Evolutionary conservation across 2,329 filamentous ascomycete genomes (phyloP), one percentile per base, ranked within the genome.

Genomic region (Nemania abortiva): DNA sequence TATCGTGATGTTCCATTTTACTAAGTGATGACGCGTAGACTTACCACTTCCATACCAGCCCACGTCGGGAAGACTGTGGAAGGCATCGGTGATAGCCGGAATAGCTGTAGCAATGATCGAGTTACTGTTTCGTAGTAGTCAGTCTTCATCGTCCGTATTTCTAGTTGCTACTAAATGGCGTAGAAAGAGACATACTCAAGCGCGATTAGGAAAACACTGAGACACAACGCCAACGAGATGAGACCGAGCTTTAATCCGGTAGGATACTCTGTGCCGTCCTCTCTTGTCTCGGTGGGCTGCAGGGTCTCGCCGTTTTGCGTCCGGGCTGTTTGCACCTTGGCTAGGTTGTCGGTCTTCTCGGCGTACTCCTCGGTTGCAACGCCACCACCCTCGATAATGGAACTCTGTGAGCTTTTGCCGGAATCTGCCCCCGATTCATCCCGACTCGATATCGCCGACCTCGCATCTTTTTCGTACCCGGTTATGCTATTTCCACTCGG

Each of bases 41-140:
- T 72, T 70, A 70, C 77, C 73, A 67, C 80, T 81, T 18, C 82
- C 83, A 63, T 86, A 85, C 84, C 84, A 86, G 50, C 82, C 84
- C 9, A 86, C 80, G 66, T 86, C 84, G 5, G 76, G 72, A 0
- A 85, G 76, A 49, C 82, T 80, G 65, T 83, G 77, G 72, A 83
- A 82, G 9, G 76, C 72, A 64, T 77, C 75, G 0, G 81, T 81
- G 62, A 83, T 82, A 27, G 80, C 81, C 6, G 81, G 81, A 57
- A 83, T 82, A 20, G 81, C 81, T 2, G 81, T 82, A 18, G 81
- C 79, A 53, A 83, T 80, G 68, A 83, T 82, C 39, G 78, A 73
- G 47, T 78, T 78, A 53, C 75, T 77, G 6, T 34, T 42, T 34
- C 9, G 6, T 69, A 67, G 60, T 68, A 60, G 62, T 79, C 71